Percentiles rank a stretch among this genome's conserved stretches.
Evolutionary conservation across 192 early-diverging fungal species (phyloP).

Genomic region (Paraglomus brasilianum): DNA sequence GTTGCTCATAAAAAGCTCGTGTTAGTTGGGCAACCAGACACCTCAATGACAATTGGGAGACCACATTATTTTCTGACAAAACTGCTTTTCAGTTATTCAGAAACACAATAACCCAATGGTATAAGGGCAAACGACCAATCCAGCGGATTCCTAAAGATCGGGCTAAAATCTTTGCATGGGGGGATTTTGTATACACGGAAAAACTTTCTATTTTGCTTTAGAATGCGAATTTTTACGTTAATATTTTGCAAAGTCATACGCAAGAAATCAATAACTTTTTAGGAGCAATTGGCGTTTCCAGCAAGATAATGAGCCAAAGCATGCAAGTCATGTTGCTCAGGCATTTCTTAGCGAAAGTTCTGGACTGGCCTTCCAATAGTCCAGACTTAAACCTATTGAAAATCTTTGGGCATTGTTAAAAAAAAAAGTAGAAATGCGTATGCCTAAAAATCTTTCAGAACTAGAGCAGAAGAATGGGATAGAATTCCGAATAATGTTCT

Average conservation of each 20-base stretch:
- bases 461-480: background rate
- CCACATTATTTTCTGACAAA: no score
- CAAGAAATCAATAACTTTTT: no score
- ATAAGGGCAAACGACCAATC: no score
- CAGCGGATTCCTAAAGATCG: no score
- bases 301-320: constrained; percentile 13
- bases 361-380: constrained; percentile 30
- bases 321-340: background rate
- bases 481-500: background rate
- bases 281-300: background rate
- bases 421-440: background rate
- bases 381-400: constrained; percentile 33
- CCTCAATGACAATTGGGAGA: no score
- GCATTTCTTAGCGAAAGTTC: constrained; percentile 13
- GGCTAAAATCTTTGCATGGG: no score
- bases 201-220: no score
- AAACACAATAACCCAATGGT: no score
- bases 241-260: no score
- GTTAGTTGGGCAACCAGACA: background rate
- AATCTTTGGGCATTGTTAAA: constrained; percentile 22
- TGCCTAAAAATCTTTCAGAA: background rate
- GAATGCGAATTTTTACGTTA: no score
- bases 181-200: no score
- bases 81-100: no score
- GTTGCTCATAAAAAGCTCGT: background rate